Base-by-base conservation (phyloP, 257 asterid genomes). In the Lycium barbarum region DNA sequence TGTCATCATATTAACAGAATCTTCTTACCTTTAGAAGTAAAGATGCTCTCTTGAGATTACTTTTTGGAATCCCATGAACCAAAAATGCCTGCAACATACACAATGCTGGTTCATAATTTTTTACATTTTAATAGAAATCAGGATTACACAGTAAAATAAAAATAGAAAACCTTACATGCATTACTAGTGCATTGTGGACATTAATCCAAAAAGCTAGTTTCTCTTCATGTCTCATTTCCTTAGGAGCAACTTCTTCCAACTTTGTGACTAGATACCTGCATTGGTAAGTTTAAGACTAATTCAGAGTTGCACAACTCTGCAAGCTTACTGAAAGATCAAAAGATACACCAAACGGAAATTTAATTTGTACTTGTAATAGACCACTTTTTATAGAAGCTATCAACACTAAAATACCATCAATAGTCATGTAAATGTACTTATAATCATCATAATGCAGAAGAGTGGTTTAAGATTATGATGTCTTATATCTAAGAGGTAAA, bases 121-220 rank as follows among this genome's bases (percentile, higher is more conserved):
- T 49, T 43, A 15, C 62, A 62, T 62, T 8, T 62, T 22, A 9
- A 59, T 59, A 7, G 18, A 62, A n/a, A 62, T 1, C 35, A 20
- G 68, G 68, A 73, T 43, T 8, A 15, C 38, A 3, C 20, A 40
- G 74, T 20, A 49, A 74, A 18, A 26, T 26, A 18, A 71, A 43
- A n/a, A 43, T 53, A 81, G 10, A 26, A 35, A 40, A 84, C 17
- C 84, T 91, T 95, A 96, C 99, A 82, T 96, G 99, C 98, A 96
- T 96, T n/a, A 91, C 98, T 84, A 96, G 89, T 62, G 99, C 89
- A 84, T 96, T 96, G 88, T 96, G 99, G 79, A 96, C 92, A 84
- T 96, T 96, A 81, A 95, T 93, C 99, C 99, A 96, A 86, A 96
- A 96, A 5, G 98, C 97, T 62, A 96, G 66, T 83, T 94, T 96